Evolutionary conservation across 176 grass and related monocot species (phyloP), one percentile per base, ranked within the genome.

Genomic region (Zoysia pacifica): DNA sequence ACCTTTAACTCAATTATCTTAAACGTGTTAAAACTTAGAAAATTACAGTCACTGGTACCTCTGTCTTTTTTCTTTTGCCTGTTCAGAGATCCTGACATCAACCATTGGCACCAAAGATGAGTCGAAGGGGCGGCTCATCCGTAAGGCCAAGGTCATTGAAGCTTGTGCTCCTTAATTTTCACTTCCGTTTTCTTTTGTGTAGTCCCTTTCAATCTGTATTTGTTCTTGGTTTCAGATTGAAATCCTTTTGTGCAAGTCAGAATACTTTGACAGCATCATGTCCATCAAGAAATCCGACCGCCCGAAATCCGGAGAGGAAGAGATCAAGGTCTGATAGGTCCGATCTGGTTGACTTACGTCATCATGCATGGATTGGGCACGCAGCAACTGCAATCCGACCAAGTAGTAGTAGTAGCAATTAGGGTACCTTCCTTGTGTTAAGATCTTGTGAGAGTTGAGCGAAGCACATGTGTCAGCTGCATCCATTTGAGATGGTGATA

Each of bases 81-180:
- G 5, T 78, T 1, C 66, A 98, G 95, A 94, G 75, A 94, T 98
- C 77, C 77, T 85, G 53, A 98, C 93, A 88, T 94, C 95, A 37
- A 98, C 90, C 50, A 87, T 94, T 12, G 95, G 90, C 81, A 93
- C 90, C 61, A 94, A 87, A 68, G 88, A 94, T 54, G 89, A 92
- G 62, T 78, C 87, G 0, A 98, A 98, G 82, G 95, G 95, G 15
- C 84, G 87, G 18, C 85, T 94, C 5, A 83, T 98, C 56, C 87
- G 95, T 62, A 98, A 98, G 89, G 95, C 95, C 73, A 94, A 98
- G 90, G 95, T 90, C 16, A 76, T 39, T 11, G 9, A 14, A 8
- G 28, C 28, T 19, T 41, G 16, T n/a, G 8, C 16, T 28, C 28
- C 40, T 20, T 3, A 41, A 18, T 2, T 10, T 56, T 71, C 11